These are phyloP conservation scores for Microbotryum intermedium DNA, from an alignment of 1,284 basidiomycete species.

Conservation along the genomic window DNA sequence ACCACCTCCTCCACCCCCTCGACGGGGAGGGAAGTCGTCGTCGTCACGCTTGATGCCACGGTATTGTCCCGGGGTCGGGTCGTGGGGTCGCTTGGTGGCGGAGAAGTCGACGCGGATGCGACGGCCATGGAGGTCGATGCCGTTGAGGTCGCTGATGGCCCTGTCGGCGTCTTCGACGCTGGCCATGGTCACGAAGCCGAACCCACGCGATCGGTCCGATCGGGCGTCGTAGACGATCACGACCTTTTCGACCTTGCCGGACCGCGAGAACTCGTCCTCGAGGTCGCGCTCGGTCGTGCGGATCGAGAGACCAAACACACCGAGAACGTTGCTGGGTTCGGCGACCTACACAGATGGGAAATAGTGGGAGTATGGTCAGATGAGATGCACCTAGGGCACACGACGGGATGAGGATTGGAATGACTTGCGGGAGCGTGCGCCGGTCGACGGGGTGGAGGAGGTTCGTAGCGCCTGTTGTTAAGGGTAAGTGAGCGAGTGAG, in stretches of 20 bases:
- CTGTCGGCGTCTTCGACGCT: conserved; percentile 73
- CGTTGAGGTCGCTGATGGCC: conserved; percentile 86
- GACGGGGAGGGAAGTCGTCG: conserved; percentile 9
- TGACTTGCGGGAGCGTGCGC: conserved; percentile 17
- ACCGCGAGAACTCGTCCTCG: conserved; percentile 83
- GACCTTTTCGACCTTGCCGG: conserved; percentile 87
- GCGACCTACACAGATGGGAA: conserved; percentile 34
- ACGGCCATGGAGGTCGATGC: conserved; percentile 86
- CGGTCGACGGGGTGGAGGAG: conserved; percentile 8
- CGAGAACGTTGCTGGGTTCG: conserved; percentile 79
- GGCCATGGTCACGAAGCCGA: conserved; percentile 94
- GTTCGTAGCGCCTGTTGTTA: neutral
- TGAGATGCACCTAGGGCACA: conserved; percentile 3
- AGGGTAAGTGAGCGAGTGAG: too few relatives aligned
- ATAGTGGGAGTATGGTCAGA: conserved; percentile 34
- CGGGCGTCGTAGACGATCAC: conserved; percentile 97
- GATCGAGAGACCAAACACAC: conserved; percentile 93
- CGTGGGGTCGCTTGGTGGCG: conserved; percentile 83
- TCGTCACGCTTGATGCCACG: conserved; percentile 75
- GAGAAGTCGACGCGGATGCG: conserved; percentile 95
- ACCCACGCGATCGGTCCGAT: conserved; percentile 93
- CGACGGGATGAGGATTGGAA: conserved; percentile 1
- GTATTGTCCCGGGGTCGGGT: conserved; percentile 95
- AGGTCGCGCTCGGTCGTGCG: conserved; percentile 88
- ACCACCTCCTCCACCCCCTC: neutral